Evolutionary conservation across 192 early-diverging fungal genomes (phyloP), one percentile per base, ranked within the genome.

Genomic region (Radiomyces spectabilis): DNA sequence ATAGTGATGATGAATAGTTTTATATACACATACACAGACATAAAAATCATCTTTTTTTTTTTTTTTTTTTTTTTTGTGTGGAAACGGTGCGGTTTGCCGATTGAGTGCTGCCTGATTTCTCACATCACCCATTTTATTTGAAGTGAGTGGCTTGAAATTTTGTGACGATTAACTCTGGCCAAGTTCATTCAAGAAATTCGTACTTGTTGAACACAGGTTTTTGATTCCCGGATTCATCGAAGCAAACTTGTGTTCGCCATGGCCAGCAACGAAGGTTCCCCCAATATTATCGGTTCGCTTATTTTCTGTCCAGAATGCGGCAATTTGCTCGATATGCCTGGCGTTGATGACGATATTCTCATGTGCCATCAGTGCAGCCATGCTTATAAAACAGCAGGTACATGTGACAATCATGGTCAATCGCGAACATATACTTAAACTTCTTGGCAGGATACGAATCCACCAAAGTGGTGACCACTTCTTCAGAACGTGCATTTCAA

Each of bases 291-390:
- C 62, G 85, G 85, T 27, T 86, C 85, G 15, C 83, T 97, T 33
- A 83, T 93, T 26, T 95, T 97, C 59, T 97, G 95, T 72, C 75
- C 82, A 34, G 86, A 85, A 38, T 97, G 95, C 68, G 89, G 91
- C 32, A 88, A 87, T 51, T 73, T 97, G 39, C 80, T 97, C 8
- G 95, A 97, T 75, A 85, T 83, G 51, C 87, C 89, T 7, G 84
- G 82, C 10, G 85, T 79, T 9, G 75, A 80, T 57, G 83, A 88
- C 55, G 83, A 89, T 50, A 62, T 80, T 48, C 86, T 97, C 42
- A 73, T 85, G 10, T 97, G 95, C 72, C 74, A 80, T 35, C 77
- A 83, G 19, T 97, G 95, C 65, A 84, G 83, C 43, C 80, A 81
- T 47, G 71, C 79, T 15, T 75, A 88, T 47, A 71, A 71, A 35